Percentiles rank a stretch among this genome's conserved stretches.
Conservation (phyloP, 192 early-diverging fungal species). For the Gonapodya sp. region DNA sequence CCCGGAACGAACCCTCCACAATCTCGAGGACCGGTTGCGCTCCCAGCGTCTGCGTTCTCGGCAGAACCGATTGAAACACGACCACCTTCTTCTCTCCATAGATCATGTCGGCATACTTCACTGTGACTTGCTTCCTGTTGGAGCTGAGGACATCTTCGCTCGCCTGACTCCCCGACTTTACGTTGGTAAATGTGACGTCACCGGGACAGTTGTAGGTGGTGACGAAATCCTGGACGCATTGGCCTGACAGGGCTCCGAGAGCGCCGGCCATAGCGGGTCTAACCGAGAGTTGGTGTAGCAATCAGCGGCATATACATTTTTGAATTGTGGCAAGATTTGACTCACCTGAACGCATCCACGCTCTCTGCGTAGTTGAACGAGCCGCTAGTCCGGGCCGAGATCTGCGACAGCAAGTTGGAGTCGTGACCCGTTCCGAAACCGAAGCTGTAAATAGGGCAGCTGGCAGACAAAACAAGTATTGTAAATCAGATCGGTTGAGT, state of each 20-base stretch:
- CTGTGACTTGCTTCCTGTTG: background rate
- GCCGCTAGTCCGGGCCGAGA: background rate
- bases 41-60: background rate
- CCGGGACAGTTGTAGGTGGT: background rate
- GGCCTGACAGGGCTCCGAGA: background rate
- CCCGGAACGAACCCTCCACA: background rate
- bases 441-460: background rate
- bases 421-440: constrained; percentile 1
- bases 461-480: too few relatives aligned
- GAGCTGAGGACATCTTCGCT: background rate
- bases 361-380: background rate
- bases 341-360: background rate
- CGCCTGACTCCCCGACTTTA: background rate
- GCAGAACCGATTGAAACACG: background rate
- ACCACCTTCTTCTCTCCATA: background rate
- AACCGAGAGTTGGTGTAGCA: too few relatives aligned
- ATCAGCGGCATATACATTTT: too few relatives aligned
- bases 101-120: background rate
- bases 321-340: background rate
- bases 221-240: background rate
- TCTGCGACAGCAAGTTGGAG: background rate
- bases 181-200: background rate
- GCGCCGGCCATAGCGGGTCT: constrained; percentile 3
- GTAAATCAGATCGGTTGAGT: too few relatives aligned
- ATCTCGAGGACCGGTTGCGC: background rate